A percentile compares a stretch with the other conserved stretches of the same genome.
phyloP scores from a whole-genome alignment of 495 filamentous ascomycete species.

The Penicillium paxilli region DNA sequence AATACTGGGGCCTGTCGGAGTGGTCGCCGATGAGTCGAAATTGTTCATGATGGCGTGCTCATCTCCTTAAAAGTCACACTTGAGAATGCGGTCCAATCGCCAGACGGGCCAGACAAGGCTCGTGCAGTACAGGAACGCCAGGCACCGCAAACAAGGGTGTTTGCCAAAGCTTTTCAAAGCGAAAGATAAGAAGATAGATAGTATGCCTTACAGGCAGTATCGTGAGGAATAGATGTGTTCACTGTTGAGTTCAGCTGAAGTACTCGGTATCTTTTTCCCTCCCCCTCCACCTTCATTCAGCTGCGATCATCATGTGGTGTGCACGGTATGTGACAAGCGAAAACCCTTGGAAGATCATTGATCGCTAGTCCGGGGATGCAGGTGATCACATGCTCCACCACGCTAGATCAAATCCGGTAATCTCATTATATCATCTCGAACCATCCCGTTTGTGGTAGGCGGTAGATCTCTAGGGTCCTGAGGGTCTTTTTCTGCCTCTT shows the following conservation, averaged over 20 bases:
- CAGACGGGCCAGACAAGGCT: neutral
- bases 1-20: slow-evolving; percentile 21
- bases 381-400: slow-evolving; percentile 21
- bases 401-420: neutral
- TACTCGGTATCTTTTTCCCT: too few species aligned
- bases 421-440: slow-evolving; percentile 3
- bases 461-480: neutral
- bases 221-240: neutral
- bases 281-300: neutral
- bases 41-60: slow-evolving; percentile 45
- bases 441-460: slow-evolving; percentile 11
- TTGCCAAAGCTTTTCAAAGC: neutral
- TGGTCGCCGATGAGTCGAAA: slow-evolving; percentile 28
- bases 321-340: slow-evolving; percentile 6
- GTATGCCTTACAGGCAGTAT: neutral
- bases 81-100: slow-evolving; percentile 14
- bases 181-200: neutral
- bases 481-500: neutral
- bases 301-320: slow-evolving; percentile 16
- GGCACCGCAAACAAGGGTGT: neutral
- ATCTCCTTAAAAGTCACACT: slow-evolving; percentile 16
- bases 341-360: slow-evolving; percentile 1
- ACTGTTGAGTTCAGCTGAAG: neutral
- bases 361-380: slow-evolving; percentile 12
- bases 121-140: slow-evolving; percentile 14